These are phyloP conservation scores for Adenanthera pavonina DNA, from an alignment of 306 rosid species.

Conservation along the genomic window DNA sequence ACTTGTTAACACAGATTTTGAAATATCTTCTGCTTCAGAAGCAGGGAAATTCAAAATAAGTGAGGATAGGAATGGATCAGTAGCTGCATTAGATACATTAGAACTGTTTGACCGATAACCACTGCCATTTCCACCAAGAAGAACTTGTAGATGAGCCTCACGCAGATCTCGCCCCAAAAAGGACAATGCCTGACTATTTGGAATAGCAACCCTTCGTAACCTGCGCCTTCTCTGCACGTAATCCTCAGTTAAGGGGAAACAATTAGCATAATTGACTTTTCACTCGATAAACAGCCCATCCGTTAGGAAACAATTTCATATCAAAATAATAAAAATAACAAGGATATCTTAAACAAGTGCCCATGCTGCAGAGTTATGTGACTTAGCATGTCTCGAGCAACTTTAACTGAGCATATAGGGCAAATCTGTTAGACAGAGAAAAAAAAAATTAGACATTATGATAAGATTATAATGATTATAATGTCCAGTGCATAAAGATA, in stretches of 20 bases:
- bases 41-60: slow-evolving; percentile 88
- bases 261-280: not conserved
- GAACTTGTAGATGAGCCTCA: slow-evolving; percentile 95
- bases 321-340: slow-evolving; percentile 25
- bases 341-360: slow-evolving; percentile 97
- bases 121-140: slow-evolving; percentile 60
- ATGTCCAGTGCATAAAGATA: too few relatives aligned
- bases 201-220: slow-evolving; percentile 82
- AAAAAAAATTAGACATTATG: slow-evolving; percentile 21
- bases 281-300: slow-evolving; percentile 21
- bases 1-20: slow-evolving; percentile 74
- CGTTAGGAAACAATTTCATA: slow-evolving; percentile 17
- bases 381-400: slow-evolving; percentile 83
- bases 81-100: slow-evolving; percentile 61
- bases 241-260: slow-evolving; percentile 67
- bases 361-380: slow-evolving; percentile 95
- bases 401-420: slow-evolving; percentile 91
- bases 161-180: slow-evolving; percentile 90
- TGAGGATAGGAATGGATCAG: slow-evolving; percentile 90
- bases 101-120: slow-evolving; percentile 69
- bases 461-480: slow-evolving; percentile 20
- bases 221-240: slow-evolving; percentile 91
- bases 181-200: slow-evolving; percentile 68
- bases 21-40: slow-evolving; percentile 85
- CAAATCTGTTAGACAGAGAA: slow-evolving; percentile 69